phyloP scores from a whole-genome alignment of 345 rosid genomes.

The Linum trigynum region DNA sequence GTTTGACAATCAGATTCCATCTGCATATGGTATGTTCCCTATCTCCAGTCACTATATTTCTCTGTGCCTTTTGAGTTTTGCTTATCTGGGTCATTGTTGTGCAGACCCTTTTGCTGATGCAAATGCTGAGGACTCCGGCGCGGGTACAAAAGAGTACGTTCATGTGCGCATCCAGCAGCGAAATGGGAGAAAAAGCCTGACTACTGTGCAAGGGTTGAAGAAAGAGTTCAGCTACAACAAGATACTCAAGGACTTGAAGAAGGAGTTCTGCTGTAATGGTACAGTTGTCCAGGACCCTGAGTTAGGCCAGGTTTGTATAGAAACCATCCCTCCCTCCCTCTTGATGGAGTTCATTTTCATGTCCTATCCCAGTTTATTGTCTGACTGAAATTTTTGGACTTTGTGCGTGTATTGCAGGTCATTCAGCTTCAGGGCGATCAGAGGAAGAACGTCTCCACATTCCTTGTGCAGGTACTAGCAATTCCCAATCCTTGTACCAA shows the following conservation, averaged over 20 bases:
- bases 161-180: conserved; percentile 70
- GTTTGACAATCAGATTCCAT: background rate
- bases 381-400: no score
- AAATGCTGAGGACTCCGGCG: conserved; percentile 57
- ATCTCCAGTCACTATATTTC: background rate
- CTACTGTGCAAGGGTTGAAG: conserved; percentile 57
- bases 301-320: conserved; percentile 58
- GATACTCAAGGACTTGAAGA: conserved; percentile 82
- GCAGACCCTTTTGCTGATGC: conserved; percentile 8
- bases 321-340: background rate
- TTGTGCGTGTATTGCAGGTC: conserved; percentile 32
- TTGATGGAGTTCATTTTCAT: background rate
- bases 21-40: background rate
- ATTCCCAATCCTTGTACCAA: no score
- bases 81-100: background rate
- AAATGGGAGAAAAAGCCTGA: conserved; percentile 78
- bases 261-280: conserved; percentile 93
- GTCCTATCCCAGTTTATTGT: background rate
- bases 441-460: conserved; percentile 77
- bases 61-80: background rate
- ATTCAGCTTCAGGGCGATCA: conserved; percentile 97
- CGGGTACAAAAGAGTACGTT: conserved; percentile 63
- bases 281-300: conserved; percentile 89
- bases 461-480: conserved; percentile 61
- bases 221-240: conserved; percentile 47